These are phyloP conservation scores for Euphorbia tirucalli DNA, from an alignment of 345 rosid genomes.

Conservation along the genomic window DNA sequence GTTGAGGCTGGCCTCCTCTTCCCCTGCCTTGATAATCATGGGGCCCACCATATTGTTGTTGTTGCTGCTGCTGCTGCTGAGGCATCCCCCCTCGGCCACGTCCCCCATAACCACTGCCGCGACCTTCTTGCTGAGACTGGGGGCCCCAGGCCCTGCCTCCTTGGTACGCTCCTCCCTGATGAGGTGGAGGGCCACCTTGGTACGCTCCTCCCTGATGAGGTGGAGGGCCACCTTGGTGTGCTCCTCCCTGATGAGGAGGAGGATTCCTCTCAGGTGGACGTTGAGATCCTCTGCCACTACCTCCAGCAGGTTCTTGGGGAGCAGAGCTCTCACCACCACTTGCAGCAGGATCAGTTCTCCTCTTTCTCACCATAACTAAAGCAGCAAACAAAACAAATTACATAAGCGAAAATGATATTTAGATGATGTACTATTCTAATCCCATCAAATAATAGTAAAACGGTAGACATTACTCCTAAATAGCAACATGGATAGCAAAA, in stretches of 20 bases:
- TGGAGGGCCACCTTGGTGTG: conserved; percentile 9
- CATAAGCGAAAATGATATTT: neutral
- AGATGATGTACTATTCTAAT: neutral
- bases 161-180: conserved; percentile 35
- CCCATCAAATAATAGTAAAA: neutral
- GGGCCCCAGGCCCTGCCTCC: conserved; percentile 17
- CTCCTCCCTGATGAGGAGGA: conserved; percentile 20
- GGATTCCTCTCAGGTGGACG: conserved; percentile 40
- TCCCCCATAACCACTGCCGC: neutral
- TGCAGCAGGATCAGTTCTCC: conserved; percentile 50
- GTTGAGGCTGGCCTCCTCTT: conserved; percentile 65
- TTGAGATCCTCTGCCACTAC: conserved; percentile 50
- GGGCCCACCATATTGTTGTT: conserved; percentile 42
- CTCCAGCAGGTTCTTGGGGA: conserved; percentile 47
- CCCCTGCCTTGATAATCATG: conserved; percentile 73
- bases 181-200: neutral
- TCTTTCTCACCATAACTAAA: conserved; percentile 74
- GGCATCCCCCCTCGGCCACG: conserved; percentile 54
- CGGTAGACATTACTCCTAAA: neutral
- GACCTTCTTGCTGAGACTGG: neutral
- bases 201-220: conserved; percentile 4
- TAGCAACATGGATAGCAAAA: no score
- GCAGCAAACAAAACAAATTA: conserved; percentile 17
- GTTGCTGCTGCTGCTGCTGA: conserved; percentile 40
- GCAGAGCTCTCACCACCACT: conserved; percentile 71